Base-by-base conservation (phyloP, 257 asterid genomes). In the Solanum pinnatisectum region DNA sequence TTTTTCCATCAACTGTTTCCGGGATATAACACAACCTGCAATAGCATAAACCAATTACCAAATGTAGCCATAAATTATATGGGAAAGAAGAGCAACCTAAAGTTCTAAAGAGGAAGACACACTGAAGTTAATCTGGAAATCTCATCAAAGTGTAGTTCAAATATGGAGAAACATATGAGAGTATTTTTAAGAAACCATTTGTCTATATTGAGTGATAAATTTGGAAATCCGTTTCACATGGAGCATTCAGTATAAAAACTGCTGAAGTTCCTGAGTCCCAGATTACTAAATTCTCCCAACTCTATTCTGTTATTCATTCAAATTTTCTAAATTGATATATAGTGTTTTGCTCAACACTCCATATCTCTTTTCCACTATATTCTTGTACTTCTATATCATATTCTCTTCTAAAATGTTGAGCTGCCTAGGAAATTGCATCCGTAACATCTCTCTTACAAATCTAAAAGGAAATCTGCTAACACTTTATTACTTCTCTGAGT, bases 1-100 rank as follows among this genome's bases (percentile, higher is more conserved):
- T 89, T 85, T 56, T 90, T 74, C 92, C 92, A 30, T 87, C 89
- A 5, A 68, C 81, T 84, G 87, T 87, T 46, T 88, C 84, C 3
- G 90, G 88, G 46, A 63, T 39, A 83, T 92, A 92, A 23, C 89
- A 76, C 89, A 90, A 83, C 91, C 93, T 92, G 92, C 63, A 44
- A 36, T 32, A 30, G 12, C 37, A 6, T 16, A 20, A 32, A 32
- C 40, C 6, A 1, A 49, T 33, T 10, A 32, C 40, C 6, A 1
- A 49, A 52, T 10, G 33, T 32, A 82, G 70, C 85, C 44, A 30
- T 44, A 78, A 22, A 27, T 15, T 81, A 44, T 4, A 87, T 83
- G 30, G 49, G 44, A 40, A 65, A 84, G 23, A 89, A 59, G 40
- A 16, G 23, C 88, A 44, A 52, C 33, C 16, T 79, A 22, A 59